Conservation (phyloP, 1,284 basidiomycete species). For the Cystobasidiaceae sp. region DNA sequence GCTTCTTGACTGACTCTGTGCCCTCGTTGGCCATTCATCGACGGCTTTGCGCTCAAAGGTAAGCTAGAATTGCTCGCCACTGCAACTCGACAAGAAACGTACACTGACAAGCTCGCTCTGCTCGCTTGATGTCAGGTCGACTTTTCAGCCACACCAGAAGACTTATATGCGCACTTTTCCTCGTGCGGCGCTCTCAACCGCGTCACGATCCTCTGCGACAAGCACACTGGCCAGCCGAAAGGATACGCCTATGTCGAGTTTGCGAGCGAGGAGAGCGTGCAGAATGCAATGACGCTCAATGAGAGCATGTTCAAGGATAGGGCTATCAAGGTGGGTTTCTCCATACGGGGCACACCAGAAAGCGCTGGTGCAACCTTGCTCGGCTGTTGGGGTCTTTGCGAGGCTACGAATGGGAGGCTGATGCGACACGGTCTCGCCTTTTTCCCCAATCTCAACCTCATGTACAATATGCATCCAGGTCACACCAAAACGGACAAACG, state of each 20-base stretch:
- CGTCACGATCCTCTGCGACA: constrained; percentile 98
- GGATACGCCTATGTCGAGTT: constrained; percentile 99
- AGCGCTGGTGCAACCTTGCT: no score
- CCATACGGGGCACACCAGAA: no score
- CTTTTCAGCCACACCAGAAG: constrained; percentile 94
- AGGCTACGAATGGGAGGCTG: constrained; percentile 65
- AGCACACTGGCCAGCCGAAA: constrained; percentile 99
- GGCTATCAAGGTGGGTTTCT: constrained; percentile 73
- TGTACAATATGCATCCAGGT: constrained; percentile 55
- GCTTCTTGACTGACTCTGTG: constrained; percentile 52
- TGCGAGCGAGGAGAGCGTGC: constrained; percentile 85
- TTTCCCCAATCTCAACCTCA: not conserved
- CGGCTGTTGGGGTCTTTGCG: constrained; percentile 64
- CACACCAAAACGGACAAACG: constrained; percentile 83
- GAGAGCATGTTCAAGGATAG: constrained; percentile 91
- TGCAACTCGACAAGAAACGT: no score
- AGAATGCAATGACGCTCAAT: constrained; percentile 89
- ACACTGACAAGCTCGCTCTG: no score
- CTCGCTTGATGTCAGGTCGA: constrained; percentile 66
- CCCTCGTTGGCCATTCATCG: not conserved
- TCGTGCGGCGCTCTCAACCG: constrained; percentile 97
- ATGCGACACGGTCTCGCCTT: constrained; percentile 14
- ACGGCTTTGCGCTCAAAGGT: no score
- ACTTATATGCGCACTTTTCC: constrained; percentile 96
- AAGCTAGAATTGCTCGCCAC: no score